These are phyloP conservation scores for Candida sp. DNA, from an alignment of 1,139 yeast species.

Conservation along the genomic window DNA sequence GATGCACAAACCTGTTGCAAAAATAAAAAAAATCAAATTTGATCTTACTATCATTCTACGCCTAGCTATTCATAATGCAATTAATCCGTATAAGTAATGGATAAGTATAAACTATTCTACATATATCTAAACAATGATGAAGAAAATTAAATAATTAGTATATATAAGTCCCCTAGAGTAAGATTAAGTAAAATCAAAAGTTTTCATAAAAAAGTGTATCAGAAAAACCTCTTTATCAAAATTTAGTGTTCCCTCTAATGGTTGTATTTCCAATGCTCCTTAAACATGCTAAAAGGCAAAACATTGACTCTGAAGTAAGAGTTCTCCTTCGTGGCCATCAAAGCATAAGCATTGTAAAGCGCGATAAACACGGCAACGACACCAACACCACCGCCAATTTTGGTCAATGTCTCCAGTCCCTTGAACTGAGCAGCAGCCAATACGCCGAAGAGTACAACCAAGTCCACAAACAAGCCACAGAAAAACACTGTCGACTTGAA, in stretches of 20 bases:
- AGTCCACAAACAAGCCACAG: conserved; percentile 35
- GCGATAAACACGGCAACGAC: conserved; percentile 45
- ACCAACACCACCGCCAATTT: conserved; percentile 51
- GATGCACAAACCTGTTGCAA: neutral
- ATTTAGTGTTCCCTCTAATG: no score
- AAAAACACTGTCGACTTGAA: conserved; percentile 49
- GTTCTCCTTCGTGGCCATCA: conserved; percentile 33
- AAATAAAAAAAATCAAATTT: neutral
- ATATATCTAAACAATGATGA: neutral
- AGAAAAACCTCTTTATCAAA: neutral
- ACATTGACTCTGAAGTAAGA: conserved; percentile 30
- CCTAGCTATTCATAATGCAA: neutral
- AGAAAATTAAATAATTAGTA: neutral
- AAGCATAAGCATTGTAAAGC: conserved; percentile 44
- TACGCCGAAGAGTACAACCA: conserved; percentile 42
- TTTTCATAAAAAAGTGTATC: neutral
- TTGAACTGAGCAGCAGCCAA: conserved; percentile 45
- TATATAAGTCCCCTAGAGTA: neutral
- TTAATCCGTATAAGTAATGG: neutral
- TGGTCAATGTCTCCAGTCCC: conserved; percentile 29
- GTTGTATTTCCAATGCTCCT: neutral
- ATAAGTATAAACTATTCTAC: neutral
- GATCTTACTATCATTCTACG: neutral
- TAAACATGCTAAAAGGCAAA: conserved; percentile 20
- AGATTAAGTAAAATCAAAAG: neutral